Evolutionary conservation across 306 rosid species (phyloP).

Genomic region (Sicyos baderoa): DNA sequence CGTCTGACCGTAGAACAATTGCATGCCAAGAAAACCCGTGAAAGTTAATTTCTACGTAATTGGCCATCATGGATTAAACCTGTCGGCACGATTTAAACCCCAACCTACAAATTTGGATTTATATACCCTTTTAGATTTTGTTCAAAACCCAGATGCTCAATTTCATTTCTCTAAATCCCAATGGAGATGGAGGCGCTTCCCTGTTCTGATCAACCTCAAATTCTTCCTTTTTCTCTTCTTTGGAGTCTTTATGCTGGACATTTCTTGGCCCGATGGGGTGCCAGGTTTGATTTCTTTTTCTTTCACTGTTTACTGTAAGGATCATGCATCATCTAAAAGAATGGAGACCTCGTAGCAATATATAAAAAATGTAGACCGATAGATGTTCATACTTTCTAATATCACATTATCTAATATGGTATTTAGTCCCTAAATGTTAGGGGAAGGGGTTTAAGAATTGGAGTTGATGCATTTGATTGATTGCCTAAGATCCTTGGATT

Average conservation of each 20-base stretch:
- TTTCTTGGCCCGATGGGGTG: constrained; percentile 74
- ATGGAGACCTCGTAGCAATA: too few species aligned
- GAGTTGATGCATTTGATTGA: background rate
- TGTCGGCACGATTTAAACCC: too few species aligned
- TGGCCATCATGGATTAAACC: too few species aligned
- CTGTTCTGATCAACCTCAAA: constrained; percentile 17
- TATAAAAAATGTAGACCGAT: too few species aligned
- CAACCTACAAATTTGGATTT: background rate
- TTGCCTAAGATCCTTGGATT: background rate
- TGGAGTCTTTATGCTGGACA: constrained; percentile 47
- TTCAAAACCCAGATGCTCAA: background rate
- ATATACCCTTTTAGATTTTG: background rate
- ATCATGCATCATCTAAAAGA: too few species aligned
- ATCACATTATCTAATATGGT: too few species aligned
- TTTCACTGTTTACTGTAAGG: too few species aligned
- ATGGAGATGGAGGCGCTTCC: constrained; percentile 28
- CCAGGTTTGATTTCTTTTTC: constrained; percentile 37
- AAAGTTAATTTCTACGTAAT: too few species aligned
- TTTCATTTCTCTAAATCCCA: background rate
- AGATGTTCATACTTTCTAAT: too few species aligned
- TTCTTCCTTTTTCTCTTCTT: constrained; percentile 36
- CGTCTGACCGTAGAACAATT: too few species aligned
- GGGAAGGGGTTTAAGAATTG: background rate
- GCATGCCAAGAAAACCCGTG: too few species aligned
- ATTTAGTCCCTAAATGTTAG: background rate